Percentiles rank a stretch among this genome's conserved stretches.
Conservation (phyloP, 2,329 filamentous ascomycete genomes). For the Akanthomyces dipterigenus region DNA sequence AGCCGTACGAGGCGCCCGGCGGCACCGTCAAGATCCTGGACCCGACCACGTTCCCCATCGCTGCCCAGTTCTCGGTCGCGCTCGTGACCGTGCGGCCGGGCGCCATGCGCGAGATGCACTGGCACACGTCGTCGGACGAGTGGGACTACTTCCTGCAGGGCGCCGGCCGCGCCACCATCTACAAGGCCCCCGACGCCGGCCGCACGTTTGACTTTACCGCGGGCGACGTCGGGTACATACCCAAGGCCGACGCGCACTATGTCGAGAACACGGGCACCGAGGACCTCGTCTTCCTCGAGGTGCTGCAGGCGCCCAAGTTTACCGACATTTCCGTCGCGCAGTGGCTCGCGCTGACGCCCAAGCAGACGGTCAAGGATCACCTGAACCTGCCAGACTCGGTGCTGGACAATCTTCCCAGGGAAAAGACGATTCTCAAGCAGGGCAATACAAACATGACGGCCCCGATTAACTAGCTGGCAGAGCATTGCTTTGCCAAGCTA, state of each 20-base stretch:
- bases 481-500: background rate
- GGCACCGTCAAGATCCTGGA: conserved; percentile 56
- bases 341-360: conserved; percentile 51
- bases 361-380: conserved; percentile 52
- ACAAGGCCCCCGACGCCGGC: conserved; percentile 40
- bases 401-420: conserved; percentile 30
- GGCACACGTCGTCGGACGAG: conserved; percentile 54
- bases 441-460: conserved; percentile 33
- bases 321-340: conserved; percentile 50
- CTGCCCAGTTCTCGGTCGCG: conserved; percentile 47
- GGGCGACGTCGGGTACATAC: conserved; percentile 54
- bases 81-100: conserved; percentile 53
- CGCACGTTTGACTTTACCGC: conserved; percentile 54
- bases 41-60: conserved; percentile 49
- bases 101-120: conserved; percentile 60
- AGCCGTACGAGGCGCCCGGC: conserved; percentile 44
- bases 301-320: conserved; percentile 46
- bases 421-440: conserved; percentile 36
- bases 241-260: conserved; percentile 45
- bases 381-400: conserved; percentile 34
- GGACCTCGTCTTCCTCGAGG: conserved; percentile 53
- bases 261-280: conserved; percentile 54
- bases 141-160: conserved; percentile 56
- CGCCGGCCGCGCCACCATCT: conserved; percentile 49
- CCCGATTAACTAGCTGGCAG: too few relatives aligned